Evolutionary conservation across 192 early-diverging fungal genomes (phyloP).

Genomic region (Thoreauomyces humboldtii): DNA sequence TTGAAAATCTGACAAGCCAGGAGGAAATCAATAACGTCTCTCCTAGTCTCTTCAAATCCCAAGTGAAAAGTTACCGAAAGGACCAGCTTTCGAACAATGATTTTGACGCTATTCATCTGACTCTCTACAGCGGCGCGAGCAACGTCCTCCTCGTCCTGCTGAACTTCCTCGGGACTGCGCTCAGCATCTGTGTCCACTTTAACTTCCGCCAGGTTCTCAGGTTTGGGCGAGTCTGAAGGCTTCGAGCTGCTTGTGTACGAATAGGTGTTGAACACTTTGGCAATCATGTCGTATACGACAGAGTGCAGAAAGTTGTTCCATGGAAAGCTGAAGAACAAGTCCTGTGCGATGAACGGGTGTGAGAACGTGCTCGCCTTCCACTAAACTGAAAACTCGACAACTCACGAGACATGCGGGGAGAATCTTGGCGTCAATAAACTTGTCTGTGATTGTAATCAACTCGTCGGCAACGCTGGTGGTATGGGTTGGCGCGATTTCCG

Average conservation of each 20-base stretch:
- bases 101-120: conserved; percentile 44
- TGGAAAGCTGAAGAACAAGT: conserved; percentile 88
- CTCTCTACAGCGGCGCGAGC: conserved; percentile 19
- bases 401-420: conserved; percentile 51
- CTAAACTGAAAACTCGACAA: conserved; percentile 2
- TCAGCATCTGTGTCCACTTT: no score
- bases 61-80: conserved; percentile 34
- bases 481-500: not conserved
- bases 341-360: conserved; percentile 27
- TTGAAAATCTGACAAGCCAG: conserved; percentile 64
- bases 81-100: conserved; percentile 47
- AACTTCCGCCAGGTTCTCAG: conserved; percentile 1
- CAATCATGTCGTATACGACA: conserved; percentile 97
- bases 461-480: conserved; percentile 46
- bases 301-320: conserved; percentile 99
- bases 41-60: not conserved
- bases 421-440: conserved; percentile 45
- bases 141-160: conserved; percentile 1
- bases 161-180: not conserved
- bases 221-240: conserved; percentile 5
- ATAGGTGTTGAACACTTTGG: conserved; percentile 93
- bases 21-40: no score
- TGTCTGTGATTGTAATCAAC: conserved; percentile 44
- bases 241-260: conserved; percentile 55
- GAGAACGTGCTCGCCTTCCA: not conserved